Base-by-base conservation (phyloP, 2,329 filamentous ascomycete genomes). In the Pestalotiopsis sp. region DNA sequence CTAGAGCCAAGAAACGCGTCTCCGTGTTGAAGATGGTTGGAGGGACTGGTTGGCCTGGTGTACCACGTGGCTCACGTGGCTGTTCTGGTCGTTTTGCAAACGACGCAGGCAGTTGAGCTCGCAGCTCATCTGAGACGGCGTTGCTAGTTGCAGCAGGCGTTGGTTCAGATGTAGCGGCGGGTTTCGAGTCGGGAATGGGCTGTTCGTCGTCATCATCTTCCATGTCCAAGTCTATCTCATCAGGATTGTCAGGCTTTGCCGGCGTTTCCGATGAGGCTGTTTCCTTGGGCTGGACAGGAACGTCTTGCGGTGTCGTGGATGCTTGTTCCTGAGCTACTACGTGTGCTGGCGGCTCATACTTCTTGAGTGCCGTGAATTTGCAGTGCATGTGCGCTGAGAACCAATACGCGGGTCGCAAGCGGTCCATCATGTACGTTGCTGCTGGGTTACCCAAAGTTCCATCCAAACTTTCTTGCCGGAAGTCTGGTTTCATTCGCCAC, bases 371-470 rank as follows among this genome's bases (percentile, higher is more conserved):
- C 0, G 91, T 80, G 77, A 92, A 98, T 76, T 95, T 97, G 82
- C 92, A 90, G 79, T 99, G 96, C 81, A 98, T 80, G 79, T 99
- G 96, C 2, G 94, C 96, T 48, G 92, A 91, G 77, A 98, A 98
- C 96, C 96, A 99, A 77, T 94, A 91, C 0, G 86, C 85, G 10
- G 96, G 96, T 65, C 94, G 86, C 65, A 99, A 80, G 38, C 92
- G 87, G 75, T 97, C 90, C 79, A 98, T 86, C 22, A 97, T 90
- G 72, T 92, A 88, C 75, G 88, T 89, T 0, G 94, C 94, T 0
- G 95, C 95, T 39, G 88, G 82, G 73, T 88, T 98, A 0, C 96
- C 96, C 24, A 99, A 82, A 9, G 84, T 89, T 0, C 94, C 94
- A 48, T 90, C 88, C 61, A 83, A 82, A 1, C 94, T 94, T 78